Conservation (phyloP, 768 basidiomycete species). For the Kwoniella pini region DNA sequence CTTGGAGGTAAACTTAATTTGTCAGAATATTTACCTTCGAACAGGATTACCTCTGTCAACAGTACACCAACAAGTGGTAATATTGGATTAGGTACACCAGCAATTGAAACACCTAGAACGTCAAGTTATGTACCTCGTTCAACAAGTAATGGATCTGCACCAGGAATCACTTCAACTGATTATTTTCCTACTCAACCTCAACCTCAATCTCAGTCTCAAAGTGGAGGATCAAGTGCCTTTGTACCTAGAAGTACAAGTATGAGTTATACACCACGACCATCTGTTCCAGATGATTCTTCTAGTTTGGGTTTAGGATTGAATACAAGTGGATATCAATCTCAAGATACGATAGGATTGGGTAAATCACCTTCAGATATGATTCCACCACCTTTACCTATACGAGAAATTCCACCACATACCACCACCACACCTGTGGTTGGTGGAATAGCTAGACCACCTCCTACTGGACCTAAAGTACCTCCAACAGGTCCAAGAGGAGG, state of each 20-base stretch:
- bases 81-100: background rate
- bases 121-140: slow-evolving; percentile 24
- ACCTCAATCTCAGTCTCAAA: background rate
- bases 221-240: slow-evolving; percentile 1
- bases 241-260: slow-evolving; percentile 19
- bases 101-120: slow-evolving; percentile 9
- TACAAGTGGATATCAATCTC: background rate
- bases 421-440: background rate
- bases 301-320: background rate
- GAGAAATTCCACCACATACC: slow-evolving; percentile 18
- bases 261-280: slow-evolving; percentile 14
- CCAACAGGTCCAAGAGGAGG: slow-evolving; percentile 29
- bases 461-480: slow-evolving; percentile 35
- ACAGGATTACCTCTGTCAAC: background rate
- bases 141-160: background rate
- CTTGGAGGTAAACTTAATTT: slow-evolving; percentile 18
- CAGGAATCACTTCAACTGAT: slow-evolving; percentile 5
- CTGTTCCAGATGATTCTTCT: background rate
- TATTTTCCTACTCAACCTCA: slow-evolving; percentile 30
- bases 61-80: background rate
- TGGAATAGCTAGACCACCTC: slow-evolving; percentile 5
- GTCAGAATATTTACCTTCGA: slow-evolving; percentile 26
- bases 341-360: background rate
- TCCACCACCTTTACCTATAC: slow-evolving; percentile 11
- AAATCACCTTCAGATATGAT: slow-evolving; percentile 6